Conservation (phyloP, 306 rosid species). For the Dalbergia cochinchinensis region DNA sequence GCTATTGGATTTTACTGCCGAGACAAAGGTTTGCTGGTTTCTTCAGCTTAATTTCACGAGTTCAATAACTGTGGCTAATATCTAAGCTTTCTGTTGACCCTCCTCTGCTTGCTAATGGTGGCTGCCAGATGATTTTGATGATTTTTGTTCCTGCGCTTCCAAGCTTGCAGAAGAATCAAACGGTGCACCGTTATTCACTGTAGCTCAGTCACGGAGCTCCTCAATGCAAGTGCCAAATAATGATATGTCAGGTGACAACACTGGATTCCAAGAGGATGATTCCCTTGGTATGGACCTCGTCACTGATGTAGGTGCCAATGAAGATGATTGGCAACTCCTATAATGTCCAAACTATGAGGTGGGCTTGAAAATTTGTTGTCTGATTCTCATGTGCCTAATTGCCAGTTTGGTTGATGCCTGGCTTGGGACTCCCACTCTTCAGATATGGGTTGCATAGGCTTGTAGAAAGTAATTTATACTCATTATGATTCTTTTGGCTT, state of each 20-base stretch:
- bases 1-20: constrained; percentile 98
- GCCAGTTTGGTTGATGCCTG: constrained; percentile 39
- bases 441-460: constrained; percentile 39
- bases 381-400: constrained; percentile 37
- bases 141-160: constrained; percentile 81
- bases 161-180: constrained; percentile 84
- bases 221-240: constrained; percentile 52
- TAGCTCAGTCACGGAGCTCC: constrained; percentile 61
- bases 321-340: constrained; percentile 93
- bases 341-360: constrained; percentile 41
- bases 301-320: constrained; percentile 58
- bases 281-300: constrained; percentile 42
- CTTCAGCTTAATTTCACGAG: constrained; percentile 36
- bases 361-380: constrained; percentile 40
- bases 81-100: constrained; percentile 18
- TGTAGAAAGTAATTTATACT: constrained; percentile 52
- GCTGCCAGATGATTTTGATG: constrained; percentile 77
- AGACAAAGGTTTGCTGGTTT: constrained; percentile 70
- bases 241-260: constrained; percentile 52
- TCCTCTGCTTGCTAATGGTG: constrained; percentile 40
- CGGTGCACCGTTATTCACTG: constrained; percentile 95
- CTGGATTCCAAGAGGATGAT: constrained; percentile 51
- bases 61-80: constrained; percentile 14
- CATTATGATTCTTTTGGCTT: constrained; percentile 55
- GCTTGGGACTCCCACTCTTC: constrained; percentile 23